A percentile compares a stretch with the other conserved stretches of the same genome.
phyloP scores from a whole-genome alignment of 371 early-diverging fungal species.

The Mucor piriformis region DNA sequence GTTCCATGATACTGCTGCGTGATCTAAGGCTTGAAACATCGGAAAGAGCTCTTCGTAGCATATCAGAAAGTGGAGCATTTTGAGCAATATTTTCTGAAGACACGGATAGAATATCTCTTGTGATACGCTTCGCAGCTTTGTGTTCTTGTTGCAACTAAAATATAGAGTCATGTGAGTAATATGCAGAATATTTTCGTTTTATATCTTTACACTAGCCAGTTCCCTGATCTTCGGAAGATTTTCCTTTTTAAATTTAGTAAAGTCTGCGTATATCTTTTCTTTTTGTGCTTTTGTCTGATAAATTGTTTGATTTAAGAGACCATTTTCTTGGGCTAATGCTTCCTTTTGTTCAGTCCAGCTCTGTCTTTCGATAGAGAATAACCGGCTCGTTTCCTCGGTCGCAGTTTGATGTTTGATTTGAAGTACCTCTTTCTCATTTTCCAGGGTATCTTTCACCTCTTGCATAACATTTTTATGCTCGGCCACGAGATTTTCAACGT shows the following conservation, averaged over 20 bases:
- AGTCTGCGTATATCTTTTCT: neutral
- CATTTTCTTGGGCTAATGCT: neutral
- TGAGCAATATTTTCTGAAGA: neutral
- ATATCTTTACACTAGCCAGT: neutral
- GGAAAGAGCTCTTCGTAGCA: neutral
- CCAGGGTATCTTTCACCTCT: conserved; percentile 23
- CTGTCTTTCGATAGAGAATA: neutral
- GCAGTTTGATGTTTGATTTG: conserved; percentile 30
- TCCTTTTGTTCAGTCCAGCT: neutral
- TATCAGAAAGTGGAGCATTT: neutral
- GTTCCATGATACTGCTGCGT: conserved; percentile 10
- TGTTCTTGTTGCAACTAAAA: conserved; percentile 17
- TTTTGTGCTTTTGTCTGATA: neutral
- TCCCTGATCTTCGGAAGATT: neutral
- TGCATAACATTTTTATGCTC: conserved; percentile 31
- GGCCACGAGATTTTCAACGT: conserved; percentile 28
- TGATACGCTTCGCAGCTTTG: conserved; percentile 7
- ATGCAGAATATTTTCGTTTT: too few relatives aligned
- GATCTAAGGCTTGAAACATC: conserved; percentile 2
- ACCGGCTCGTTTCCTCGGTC: conserved; percentile 7
- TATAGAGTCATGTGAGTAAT: neutral
- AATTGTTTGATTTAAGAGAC: neutral
- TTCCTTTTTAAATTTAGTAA: neutral
- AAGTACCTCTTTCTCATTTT: conserved; percentile 31
- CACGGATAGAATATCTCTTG: conserved; percentile 5